Evolutionary conservation across 192 early-diverging fungal species (phyloP), one percentile per base, ranked within the genome.

Genomic region (Linnemannia exigua): DNA sequence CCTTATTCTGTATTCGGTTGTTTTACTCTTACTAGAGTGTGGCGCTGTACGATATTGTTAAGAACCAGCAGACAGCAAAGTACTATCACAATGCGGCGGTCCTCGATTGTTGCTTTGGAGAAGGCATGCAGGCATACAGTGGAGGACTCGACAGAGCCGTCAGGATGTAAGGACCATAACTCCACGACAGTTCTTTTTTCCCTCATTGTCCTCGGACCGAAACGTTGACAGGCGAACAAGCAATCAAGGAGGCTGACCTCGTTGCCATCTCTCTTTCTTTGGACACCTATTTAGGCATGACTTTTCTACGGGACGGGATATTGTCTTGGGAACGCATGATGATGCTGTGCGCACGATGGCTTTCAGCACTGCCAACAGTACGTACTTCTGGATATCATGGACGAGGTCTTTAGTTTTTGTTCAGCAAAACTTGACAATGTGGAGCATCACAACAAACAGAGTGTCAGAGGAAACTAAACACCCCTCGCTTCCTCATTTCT

Each of bases 141-240:
- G 98, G 94, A 47, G 97, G 98, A 22, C 84, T 98, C 25, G 96
- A 97, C 82, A 82, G 87, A 67, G 89, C 84, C 38, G 79, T 98
- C 44, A 91, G 90, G 74, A 87, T 81, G 89, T 97, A 91, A 87
- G 86, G 67, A 14, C 2, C 6, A 31, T n/a, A n/a, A n/a, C n/a
- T n/a, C n/a, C n/a, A n/a, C n/a, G n/a, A 54, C 6, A 33, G 11
- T 22, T 54, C 8, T 19, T 22, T 44, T 70, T 35, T 67, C 15
- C 4, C 36, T 28, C n/a, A n/a, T n/a, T n/a, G n/a, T n/a, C n/a
- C n/a, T n/a, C n/a, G n/a, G n/a, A n/a, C n/a, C n/a, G n/a, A n/a
- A n/a, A n/a, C n/a, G n/a, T n/a, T n/a, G n/a, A n/a, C n/a, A n/a
- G n/a, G n/a, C n/a, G n/a, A n/a, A n/a, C n/a, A n/a, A n/a, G n/a